A percentile compares a stretch with the other conserved stretches of the same genome.
Conservation (phyloP, 805 yeast genomes). For the Jamesozyma rosinii region DNA sequence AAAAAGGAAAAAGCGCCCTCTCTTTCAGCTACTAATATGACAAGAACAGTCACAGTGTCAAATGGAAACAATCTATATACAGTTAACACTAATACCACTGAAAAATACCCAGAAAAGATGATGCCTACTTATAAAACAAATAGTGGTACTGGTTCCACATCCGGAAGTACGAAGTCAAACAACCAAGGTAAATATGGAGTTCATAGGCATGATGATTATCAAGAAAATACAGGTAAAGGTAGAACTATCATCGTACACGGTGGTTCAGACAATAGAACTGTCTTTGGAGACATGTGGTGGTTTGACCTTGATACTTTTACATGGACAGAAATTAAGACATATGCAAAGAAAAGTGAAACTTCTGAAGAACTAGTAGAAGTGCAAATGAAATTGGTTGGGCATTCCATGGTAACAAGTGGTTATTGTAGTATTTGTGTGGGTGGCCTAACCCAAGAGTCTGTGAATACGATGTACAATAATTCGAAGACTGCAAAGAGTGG, state of each 20-base stretch:
- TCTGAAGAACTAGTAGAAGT: slow-evolving; percentile 9
- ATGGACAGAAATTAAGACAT: slow-evolving; percentile 30
- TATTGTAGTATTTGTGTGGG: slow-evolving; percentile 21
- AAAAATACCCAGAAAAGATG: neutral
- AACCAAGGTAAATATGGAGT: neutral
- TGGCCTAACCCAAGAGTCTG: slow-evolving; percentile 22
- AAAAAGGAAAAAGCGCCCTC: slow-evolving; percentile 3
- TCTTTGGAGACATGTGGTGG: slow-evolving; percentile 44
- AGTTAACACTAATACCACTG: neutral
- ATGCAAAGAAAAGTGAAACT: slow-evolving; percentile 11
- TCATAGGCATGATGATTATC: neutral
- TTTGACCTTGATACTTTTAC: slow-evolving; percentile 37
- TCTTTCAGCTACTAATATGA: neutral
- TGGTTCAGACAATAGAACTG: slow-evolving; percentile 30
- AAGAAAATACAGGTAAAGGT: neutral
- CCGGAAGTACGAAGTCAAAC: no score
- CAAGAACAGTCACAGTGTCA: neutral
- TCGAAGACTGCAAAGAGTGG: neutral
- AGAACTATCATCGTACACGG: slow-evolving; percentile 31
- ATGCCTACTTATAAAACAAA: neutral
- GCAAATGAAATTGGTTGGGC: slow-evolving; percentile 23
- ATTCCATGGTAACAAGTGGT: slow-evolving; percentile 20
- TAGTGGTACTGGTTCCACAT: neutral
- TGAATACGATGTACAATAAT: slow-evolving; percentile 10
- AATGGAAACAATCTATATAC: neutral